A percentile compares a stretch with the other conserved stretches of the same genome.
These are phyloP conservation scores for Hymenoscyphus fraxineus DNA, from an alignment of 2,329 filamentous ascomycete species.

Conservation along the genomic window DNA sequence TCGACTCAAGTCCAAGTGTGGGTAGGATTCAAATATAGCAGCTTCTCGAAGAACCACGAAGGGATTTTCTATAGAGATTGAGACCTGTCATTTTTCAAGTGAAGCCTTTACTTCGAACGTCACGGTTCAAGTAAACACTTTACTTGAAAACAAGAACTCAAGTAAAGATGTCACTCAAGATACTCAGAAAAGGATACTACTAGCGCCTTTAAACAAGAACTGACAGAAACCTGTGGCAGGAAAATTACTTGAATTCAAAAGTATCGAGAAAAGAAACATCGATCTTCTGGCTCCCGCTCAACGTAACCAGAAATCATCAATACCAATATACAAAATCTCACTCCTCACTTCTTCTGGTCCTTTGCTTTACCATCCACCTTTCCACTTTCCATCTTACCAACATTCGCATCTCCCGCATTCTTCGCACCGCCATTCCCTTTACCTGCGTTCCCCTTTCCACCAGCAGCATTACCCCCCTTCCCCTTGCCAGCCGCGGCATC, in stretches of 20 bases:
- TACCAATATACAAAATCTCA: not conserved
- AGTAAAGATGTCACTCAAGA: not conserved
- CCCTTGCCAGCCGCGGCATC: slow-evolving; percentile 2
- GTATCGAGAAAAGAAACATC: not conserved
- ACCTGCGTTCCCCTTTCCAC: not conserved
- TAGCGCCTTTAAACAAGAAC: not conserved
- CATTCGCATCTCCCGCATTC: slow-evolving; percentile 7
- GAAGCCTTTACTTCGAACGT: too few relatives aligned
- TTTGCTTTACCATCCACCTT: slow-evolving; percentile 5
- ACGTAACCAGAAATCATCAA: too few relatives aligned
- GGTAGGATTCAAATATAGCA: too few relatives aligned
- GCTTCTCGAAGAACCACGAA: not conserved
- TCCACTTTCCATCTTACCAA: slow-evolving; percentile 6
- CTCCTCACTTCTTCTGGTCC: not conserved
- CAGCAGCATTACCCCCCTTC: slow-evolving; percentile 4
- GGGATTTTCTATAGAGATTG: not conserved
- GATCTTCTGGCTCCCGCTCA: too few relatives aligned
- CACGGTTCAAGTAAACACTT: too few relatives aligned
- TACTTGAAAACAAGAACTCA: too few relatives aligned
- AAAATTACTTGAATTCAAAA: not conserved
- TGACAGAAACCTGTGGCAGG: not conserved
- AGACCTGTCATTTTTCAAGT: too few relatives aligned
- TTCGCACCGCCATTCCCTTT: not conserved
- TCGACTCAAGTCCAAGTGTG: too few relatives aligned
- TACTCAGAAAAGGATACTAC: too few relatives aligned